These are phyloP conservation scores for Gynostemma pentaphyllum DNA, from an alignment of 306 rosid genomes.

Conservation along the genomic window DNA sequence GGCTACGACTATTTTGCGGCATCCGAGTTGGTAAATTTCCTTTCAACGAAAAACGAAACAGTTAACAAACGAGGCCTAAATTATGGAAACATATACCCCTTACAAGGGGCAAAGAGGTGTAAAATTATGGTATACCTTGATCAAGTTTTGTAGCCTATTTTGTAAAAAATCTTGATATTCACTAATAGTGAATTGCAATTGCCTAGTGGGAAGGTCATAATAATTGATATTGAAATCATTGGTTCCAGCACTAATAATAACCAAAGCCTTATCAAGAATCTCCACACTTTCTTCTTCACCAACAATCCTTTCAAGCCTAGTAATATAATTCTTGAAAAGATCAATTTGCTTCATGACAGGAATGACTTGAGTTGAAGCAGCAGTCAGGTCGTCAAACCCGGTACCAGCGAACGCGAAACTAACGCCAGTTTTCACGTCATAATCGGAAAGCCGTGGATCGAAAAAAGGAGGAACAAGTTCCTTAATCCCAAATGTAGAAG, in stretches of 20 bases:
- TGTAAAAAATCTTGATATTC: conserved; percentile 48
- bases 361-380: conserved; percentile 14
- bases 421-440: conserved; percentile 42
- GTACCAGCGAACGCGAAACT: conserved; percentile 51
- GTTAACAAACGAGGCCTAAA: too few relatives aligned
- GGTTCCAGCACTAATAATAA: conserved; percentile 39
- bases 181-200: conserved; percentile 19
- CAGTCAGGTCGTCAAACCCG: conserved; percentile 37
- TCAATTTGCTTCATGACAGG: conserved; percentile 33
- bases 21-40: conserved; percentile 53
- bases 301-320: conserved; percentile 21
- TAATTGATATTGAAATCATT: conserved; percentile 43
- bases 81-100: too few relatives aligned
- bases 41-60: too few relatives aligned
- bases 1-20: conserved; percentile 26
- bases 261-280: conserved; percentile 25
- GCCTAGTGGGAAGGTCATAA: conserved; percentile 37
- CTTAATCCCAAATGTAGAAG: conserved; percentile 30
- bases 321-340: conserved; percentile 29
- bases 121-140: too few relatives aligned
- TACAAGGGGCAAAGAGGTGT: too few relatives aligned
- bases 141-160: conserved; percentile 17
- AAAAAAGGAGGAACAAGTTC: conserved; percentile 47
- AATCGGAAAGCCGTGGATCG: conserved; percentile 26
- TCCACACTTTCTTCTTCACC: conserved; percentile 28